Conservation (phyloP, 768 basidiomycete genomes). For the Podaxis carcinomalis region DNA sequence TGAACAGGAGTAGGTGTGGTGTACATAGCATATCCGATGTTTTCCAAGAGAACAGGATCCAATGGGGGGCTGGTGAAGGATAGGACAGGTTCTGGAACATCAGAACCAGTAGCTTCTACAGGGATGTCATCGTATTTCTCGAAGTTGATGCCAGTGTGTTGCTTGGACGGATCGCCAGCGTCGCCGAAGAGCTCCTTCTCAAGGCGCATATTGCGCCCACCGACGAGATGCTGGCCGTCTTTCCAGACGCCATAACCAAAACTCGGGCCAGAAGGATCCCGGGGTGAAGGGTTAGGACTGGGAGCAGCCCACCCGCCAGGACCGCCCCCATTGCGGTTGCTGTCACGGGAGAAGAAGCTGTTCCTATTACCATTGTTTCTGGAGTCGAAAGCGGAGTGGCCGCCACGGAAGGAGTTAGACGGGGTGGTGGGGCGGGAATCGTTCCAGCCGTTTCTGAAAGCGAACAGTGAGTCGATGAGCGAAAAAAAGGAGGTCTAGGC, state of each 20-base stretch:
- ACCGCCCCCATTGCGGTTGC: conserved; percentile 17
- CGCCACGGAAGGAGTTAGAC: conserved; percentile 44
- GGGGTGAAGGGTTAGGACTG: conserved; percentile 25
- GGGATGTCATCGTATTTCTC: conserved; percentile 99
- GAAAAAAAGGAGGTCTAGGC: conserved; percentile 11
- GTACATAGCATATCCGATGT: conserved; percentile 91
- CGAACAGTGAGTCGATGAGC: conserved; percentile 12
- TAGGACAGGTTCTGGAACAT: conserved; percentile 92
- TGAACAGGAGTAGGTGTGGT: conserved; percentile 96
- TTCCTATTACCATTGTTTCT: conserved; percentile 2
- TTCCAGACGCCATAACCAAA: conserved; percentile 79
- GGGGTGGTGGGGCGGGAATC: conserved; percentile 68
- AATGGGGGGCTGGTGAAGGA: conserved; percentile 87
- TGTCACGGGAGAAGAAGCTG: conserved; percentile 17
- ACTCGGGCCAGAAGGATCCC: conserved; percentile 15
- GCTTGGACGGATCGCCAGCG: conserved; percentile 75
- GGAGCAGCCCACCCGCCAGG: conserved; percentile 38
- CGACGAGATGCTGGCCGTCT: conserved; percentile 85
- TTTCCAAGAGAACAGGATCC: conserved; percentile 91
- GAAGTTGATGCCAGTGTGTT: conserved; percentile 98
- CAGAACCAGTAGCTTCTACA: conserved; percentile 95
- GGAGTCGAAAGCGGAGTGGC: conserved; percentile 20
- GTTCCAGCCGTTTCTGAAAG: conserved; percentile 63
- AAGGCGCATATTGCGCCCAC: conserved; percentile 76
- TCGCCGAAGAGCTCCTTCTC: conserved; percentile 98